Evolutionary conservation across 177 flowering plant species (phyloP).

Genomic region (Vitis hybrid): DNA sequence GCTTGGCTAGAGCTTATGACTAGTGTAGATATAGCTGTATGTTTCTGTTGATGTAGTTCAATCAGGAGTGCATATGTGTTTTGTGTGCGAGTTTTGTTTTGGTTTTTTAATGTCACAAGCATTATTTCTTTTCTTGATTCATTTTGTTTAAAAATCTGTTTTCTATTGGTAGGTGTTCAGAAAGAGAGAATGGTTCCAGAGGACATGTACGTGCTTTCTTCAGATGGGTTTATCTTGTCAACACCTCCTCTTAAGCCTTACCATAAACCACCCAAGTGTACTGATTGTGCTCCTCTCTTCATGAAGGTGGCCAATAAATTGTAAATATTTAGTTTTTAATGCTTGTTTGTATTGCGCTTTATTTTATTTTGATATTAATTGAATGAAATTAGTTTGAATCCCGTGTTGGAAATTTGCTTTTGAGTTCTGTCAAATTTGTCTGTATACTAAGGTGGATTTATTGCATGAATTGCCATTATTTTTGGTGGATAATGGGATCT

Average conservation of each 20-base stretch:
- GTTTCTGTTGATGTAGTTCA: too few species aligned
- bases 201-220: conserved; percentile 79
- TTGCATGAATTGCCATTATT: too few species aligned
- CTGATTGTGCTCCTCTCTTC: conserved; percentile 88
- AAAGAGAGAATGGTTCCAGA: conserved; percentile 94
- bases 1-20: too few species aligned
- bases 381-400: neutral
- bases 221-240: conserved; percentile 55
- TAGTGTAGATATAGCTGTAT: too few species aligned
- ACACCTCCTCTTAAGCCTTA: conserved; percentile 73
- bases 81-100: neutral
- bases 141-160: neutral
- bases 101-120: neutral
- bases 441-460: too few species aligned
- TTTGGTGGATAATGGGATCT: too few species aligned
- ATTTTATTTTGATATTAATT: neutral
- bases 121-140: too few species aligned
- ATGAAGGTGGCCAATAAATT: conserved; percentile 55
- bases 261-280: conserved; percentile 84
- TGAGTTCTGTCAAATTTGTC: too few species aligned
- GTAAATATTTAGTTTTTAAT: neutral
- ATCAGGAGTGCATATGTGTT: too few species aligned
- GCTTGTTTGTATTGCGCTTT: neutral
- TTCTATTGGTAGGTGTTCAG: conserved; percentile 65
- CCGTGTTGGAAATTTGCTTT: too few species aligned